Conservation (phyloP, 78 protist genomes). For the Dictyostelium firmibasis region DNA sequence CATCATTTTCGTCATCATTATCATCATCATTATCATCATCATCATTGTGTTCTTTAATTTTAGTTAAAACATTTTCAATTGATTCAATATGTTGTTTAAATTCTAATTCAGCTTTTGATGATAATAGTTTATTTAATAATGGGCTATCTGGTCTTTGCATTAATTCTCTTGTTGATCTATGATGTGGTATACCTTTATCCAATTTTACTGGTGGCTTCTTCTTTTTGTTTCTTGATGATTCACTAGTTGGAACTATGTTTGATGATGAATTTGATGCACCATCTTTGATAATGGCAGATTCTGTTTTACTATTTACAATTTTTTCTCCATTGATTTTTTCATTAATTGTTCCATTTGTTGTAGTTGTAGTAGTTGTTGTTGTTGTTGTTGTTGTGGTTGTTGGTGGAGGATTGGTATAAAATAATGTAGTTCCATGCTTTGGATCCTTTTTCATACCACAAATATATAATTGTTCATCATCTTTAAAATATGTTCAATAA, state of each 20-base stretch:
- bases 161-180: slow-evolving; percentile 2
- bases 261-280: not conserved
- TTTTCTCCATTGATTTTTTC: not conserved
- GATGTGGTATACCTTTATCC: not conserved
- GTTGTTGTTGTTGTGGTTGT: not conserved
- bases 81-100: not conserved
- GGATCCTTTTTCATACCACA: slow-evolving; percentile 55
- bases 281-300: not conserved
- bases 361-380: not conserved
- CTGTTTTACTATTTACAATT: not conserved
- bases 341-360: not conserved
- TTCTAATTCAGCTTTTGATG: not conserved
- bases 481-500: not conserved
- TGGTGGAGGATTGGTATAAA: not conserved
- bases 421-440: slow-evolving; percentile 36
- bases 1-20: not conserved
- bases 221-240: not conserved
- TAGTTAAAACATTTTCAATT: not conserved
- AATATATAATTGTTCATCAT: slow-evolving; percentile 63
- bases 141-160: slow-evolving; percentile 4
- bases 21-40: not conserved
- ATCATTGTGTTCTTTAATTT: not conserved
- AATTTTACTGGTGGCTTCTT: not conserved
- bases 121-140: not conserved
- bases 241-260: too few species aligned